Evolutionary conservation across 2,329 filamentous ascomycete species (phyloP).

Genomic region (Cyphellophora europaea): DNA sequence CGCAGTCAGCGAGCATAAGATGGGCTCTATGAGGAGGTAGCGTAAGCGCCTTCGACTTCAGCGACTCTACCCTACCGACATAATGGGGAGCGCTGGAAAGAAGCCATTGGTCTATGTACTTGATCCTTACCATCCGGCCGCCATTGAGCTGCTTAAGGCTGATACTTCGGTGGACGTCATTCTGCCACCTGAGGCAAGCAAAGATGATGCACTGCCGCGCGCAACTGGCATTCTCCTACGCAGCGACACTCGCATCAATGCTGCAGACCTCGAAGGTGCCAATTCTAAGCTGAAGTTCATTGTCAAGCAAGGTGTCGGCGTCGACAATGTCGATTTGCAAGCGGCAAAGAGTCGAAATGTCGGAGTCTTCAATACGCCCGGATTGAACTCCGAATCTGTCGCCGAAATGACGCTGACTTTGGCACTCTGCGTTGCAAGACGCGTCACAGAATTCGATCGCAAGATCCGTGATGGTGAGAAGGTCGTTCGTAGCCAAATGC

Average conservation of each 20-base stretch:
- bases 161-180: slow-evolving; percentile 14
- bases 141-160: slow-evolving; percentile 14
- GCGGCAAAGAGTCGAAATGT: slow-evolving; percentile 18
- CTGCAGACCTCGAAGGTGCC: slow-evolving; percentile 17
- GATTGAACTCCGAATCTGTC: slow-evolving; percentile 24
- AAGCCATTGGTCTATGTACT: slow-evolving; percentile 6
- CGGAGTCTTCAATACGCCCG: slow-evolving; percentile 20
- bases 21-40: no score
- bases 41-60: no score
- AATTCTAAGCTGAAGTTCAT: slow-evolving; percentile 20
- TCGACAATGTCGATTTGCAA: slow-evolving; percentile 23
- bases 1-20: no score
- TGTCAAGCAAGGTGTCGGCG: slow-evolving; percentile 23
- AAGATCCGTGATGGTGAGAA: slow-evolving; percentile 17
- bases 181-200: slow-evolving; percentile 12
- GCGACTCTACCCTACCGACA: no score
- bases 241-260: slow-evolving; percentile 17
- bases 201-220: slow-evolving; percentile 13
- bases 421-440: slow-evolving; percentile 22
- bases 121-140: slow-evolving; percentile 22
- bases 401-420: slow-evolving; percentile 26
- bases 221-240: slow-evolving; percentile 19
- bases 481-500: slow-evolving; percentile 19
- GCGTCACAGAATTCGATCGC: slow-evolving; percentile 22
- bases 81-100: no score